A percentile compares a stretch with the other conserved stretches of the same genome.
phyloP scores from a whole-genome alignment of 768 basidiomycete species.

The Macrolepiota dolichaula region DNA sequence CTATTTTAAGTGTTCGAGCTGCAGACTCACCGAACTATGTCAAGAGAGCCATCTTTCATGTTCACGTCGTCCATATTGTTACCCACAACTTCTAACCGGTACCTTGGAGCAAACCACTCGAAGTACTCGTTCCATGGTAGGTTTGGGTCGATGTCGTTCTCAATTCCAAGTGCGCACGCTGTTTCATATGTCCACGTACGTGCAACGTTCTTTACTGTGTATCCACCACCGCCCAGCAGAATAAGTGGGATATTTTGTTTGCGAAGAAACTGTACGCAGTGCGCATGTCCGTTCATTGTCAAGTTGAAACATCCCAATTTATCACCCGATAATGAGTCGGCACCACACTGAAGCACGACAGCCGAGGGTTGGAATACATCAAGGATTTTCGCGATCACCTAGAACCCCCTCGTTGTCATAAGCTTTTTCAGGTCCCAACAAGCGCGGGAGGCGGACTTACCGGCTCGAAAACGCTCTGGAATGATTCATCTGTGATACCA shows the following conservation, averaged over 20 bases:
- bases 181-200: slow-evolving; percentile 97
- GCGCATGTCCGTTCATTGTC: slow-evolving; percentile 92
- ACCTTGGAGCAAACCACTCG: slow-evolving; percentile 97
- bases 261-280: slow-evolving; percentile 85
- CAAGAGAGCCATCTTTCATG: slow-evolving; percentile 72
- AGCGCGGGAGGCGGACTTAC: slow-evolving; percentile 43
- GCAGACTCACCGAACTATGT: slow-evolving; percentile 65
- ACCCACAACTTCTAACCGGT: slow-evolving; percentile 83
- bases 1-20: background rate
- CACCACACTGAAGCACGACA: slow-evolving; percentile 92
- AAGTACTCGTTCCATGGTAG: slow-evolving; percentile 88
- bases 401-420: background rate
- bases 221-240: slow-evolving; percentile 92
- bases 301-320: slow-evolving; percentile 96
- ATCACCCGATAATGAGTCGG: slow-evolving; percentile 93
- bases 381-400: slow-evolving; percentile 83
- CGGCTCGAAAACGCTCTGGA: slow-evolving; percentile 86
- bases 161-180: slow-evolving; percentile 87
- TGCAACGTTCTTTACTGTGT: slow-evolving; percentile 96
- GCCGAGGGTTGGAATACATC: slow-evolving; percentile 87
- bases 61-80: slow-evolving; percentile 98
- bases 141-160: slow-evolving; percentile 72
- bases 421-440: background rate
- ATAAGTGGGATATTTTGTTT: slow-evolving; percentile 83
- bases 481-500: slow-evolving; percentile 89